Conservation (phyloP, 768 basidiomycete species). For the Baorangia bicolor region DNA sequence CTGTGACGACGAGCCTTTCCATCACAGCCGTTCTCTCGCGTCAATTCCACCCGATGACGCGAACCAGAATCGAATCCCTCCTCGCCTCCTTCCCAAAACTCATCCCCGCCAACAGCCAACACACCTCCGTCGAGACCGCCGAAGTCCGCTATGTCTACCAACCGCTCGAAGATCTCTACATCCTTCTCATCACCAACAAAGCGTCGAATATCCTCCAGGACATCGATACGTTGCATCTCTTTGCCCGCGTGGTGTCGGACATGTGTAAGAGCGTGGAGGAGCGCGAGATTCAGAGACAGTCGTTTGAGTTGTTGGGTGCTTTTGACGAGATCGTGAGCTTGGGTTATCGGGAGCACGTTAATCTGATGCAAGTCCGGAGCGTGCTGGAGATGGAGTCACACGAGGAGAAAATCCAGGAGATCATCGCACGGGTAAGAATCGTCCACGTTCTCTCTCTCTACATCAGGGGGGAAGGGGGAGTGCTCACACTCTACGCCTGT, state of each 20-base stretch:
- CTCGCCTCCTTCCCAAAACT: conserved; percentile 97
- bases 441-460: background rate
- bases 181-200: conserved; percentile 96
- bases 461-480: no score
- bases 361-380: conserved; percentile 74
- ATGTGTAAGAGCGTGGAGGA: conserved; percentile 85
- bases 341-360: conserved; percentile 81
- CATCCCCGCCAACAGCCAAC: conserved; percentile 91
- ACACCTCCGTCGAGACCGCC: conserved; percentile 93
- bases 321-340: conserved; percentile 96
- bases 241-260: conserved; percentile 92
- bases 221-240: conserved; percentile 93
- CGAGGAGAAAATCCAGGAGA: conserved; percentile 95
- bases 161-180: conserved; percentile 94
- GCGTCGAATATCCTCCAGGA: conserved; percentile 99
- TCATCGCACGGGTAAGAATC: conserved; percentile 81
- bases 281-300: conserved; percentile 84
- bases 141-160: conserved; percentile 98
- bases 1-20: background rate
- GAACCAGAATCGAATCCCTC: conserved; percentile 90
- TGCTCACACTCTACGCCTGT: background rate
- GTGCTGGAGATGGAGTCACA: conserved; percentile 89
- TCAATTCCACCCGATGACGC: conserved; percentile 92
- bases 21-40: conserved; percentile 88
- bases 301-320: conserved; percentile 91